Percentiles rank a stretch among this genome's conserved stretches.
These are phyloP conservation scores for Cryphonectria carpinicola DNA, from an alignment of 2,329 filamentous ascomycete genomes.

Conservation along the genomic window DNA sequence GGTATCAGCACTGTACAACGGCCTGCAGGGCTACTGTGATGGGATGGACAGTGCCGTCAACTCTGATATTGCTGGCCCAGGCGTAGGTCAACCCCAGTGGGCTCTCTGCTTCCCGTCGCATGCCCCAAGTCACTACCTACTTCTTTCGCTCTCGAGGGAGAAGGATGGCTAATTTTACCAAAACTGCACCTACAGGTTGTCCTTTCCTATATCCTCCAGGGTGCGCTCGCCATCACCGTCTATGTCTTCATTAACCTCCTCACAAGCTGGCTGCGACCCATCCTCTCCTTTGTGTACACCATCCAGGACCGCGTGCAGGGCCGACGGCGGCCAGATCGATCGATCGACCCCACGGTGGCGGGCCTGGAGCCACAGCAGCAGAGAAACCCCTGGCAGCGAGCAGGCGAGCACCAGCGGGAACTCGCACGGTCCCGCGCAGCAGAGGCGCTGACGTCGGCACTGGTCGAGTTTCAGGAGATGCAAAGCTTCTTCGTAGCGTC, in stretches of 20 bases:
- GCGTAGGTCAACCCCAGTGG: slow-evolving; percentile 7
- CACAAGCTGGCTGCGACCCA: slow-evolving; percentile 19
- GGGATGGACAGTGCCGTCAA: slow-evolving; percentile 23
- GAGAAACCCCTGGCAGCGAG: slow-evolving; percentile 15
- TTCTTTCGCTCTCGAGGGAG: too few species aligned
- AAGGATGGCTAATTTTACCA: background rate
- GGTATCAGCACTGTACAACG: slow-evolving; percentile 17
- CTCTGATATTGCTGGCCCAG: slow-evolving; percentile 25
- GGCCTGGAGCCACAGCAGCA: slow-evolving; percentile 9
- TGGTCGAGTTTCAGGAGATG: slow-evolving; percentile 36
- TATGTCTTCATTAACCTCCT: slow-evolving; percentile 25
- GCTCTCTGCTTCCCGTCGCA: too few species aligned
- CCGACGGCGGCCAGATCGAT: background rate
- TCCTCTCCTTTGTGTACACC: slow-evolving; percentile 22
- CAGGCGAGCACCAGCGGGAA: slow-evolving; percentile 23
- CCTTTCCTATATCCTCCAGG: slow-evolving; percentile 26
- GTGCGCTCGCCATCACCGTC: slow-evolving; percentile 23
- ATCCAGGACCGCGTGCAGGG: slow-evolving; percentile 17
- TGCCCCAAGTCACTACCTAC: too few species aligned
- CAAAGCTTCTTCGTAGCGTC: slow-evolving; percentile 34
- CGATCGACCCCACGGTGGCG: background rate
- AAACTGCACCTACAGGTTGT: slow-evolving; percentile 14
- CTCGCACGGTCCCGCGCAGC: slow-evolving; percentile 27
- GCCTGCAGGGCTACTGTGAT: slow-evolving; percentile 16
- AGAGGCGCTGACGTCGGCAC: slow-evolving; percentile 29